Evolutionary conservation across 2,329 filamentous ascomycete species (phyloP).

Genomic region (Xylariaceae sp.): DNA sequence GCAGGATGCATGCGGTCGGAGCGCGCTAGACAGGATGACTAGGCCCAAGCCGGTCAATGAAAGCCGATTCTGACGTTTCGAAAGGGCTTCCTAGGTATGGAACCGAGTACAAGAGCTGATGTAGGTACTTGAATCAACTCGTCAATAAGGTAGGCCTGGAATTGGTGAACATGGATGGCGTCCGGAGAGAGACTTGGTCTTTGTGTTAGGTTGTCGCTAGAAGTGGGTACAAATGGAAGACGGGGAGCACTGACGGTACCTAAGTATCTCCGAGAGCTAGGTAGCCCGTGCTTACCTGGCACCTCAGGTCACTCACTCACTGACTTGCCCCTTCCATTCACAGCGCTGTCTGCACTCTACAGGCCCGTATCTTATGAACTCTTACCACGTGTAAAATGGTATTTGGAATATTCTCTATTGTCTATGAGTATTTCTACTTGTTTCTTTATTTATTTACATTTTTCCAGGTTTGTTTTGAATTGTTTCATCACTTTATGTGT

Average conservation of each 20-base stretch:
- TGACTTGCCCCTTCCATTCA: too few relatives aligned
- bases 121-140: neutral
- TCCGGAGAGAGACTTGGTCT: neutral
- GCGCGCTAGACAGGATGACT: neutral
- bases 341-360: too few relatives aligned
- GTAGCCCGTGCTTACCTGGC: too few relatives aligned
- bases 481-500: too few relatives aligned
- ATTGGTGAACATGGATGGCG: neutral
- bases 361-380: too few relatives aligned
- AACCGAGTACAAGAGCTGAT: neutral
- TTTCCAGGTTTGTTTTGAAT: too few relatives aligned
- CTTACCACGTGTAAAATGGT: too few relatives aligned
- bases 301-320: too few relatives aligned
- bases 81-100: neutral
- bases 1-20: slow-evolving; percentile 18
- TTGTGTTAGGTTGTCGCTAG: neutral
- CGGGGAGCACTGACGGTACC: neutral
- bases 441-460: too few relatives aligned
- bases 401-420: too few relatives aligned
- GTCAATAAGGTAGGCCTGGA: neutral
- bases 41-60: neutral
- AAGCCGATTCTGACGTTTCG: neutral
- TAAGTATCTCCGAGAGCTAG: neutral
- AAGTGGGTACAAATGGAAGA: neutral
- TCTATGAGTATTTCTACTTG: too few relatives aligned